Conservation (phyloP, 1,139 yeast species). For the Scheffersomyces segobiensis region DNA sequence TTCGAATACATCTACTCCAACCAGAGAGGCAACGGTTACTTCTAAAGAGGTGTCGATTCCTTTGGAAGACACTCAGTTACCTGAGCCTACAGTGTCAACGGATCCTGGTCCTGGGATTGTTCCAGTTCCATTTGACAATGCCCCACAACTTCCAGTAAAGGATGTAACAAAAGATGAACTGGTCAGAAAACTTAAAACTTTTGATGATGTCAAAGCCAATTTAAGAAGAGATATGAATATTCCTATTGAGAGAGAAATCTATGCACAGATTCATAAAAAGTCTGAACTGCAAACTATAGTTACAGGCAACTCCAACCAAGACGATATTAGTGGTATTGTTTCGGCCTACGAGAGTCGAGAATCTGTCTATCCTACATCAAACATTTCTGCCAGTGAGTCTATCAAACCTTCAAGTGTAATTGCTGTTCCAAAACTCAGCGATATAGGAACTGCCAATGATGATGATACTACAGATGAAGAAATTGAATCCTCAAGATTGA, state of each 20-base stretch:
- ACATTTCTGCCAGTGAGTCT: neutral
- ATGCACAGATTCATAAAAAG: neutral
- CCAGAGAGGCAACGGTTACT: neutral
- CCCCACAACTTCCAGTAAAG: neutral
- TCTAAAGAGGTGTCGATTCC: neutral
- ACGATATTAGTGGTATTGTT: neutral
- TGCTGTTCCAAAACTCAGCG: constrained; percentile 9
- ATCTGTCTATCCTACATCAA: neutral
- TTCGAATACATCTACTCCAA: neutral
- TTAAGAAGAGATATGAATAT: neutral
- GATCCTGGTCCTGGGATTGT: neutral
- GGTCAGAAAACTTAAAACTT: neutral
- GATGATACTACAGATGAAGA: constrained; percentile 3
- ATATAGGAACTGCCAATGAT: neutral
- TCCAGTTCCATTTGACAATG: neutral
- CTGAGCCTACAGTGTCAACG: neutral
- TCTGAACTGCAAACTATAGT: neutral
- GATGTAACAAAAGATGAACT: neutral
- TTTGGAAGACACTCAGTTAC: neutral
- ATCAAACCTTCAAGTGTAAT: neutral
- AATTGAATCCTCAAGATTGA: neutral
- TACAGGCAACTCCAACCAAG: neutral
- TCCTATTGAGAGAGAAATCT: neutral
- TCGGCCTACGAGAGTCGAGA: neutral
- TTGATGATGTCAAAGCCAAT: neutral